Percentiles rank a stretch among this genome's conserved stretches.
Conservation (phyloP, 148 eudicot species). For the Amaranthus hypochondriacus region DNA sequence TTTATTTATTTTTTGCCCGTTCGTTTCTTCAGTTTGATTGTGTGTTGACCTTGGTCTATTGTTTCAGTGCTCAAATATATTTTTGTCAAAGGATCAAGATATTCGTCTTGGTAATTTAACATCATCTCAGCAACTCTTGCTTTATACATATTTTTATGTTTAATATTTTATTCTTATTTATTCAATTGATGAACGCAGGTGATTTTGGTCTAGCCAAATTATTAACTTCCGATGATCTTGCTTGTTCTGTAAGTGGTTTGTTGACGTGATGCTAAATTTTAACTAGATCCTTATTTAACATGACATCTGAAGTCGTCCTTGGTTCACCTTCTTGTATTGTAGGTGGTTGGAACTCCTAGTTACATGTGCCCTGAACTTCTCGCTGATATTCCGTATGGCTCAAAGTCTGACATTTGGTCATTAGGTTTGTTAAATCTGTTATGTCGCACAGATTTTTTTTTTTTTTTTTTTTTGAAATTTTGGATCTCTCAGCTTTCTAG, state of each 20-base stretch:
- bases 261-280: not conserved
- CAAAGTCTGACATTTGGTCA: conserved; percentile 99
- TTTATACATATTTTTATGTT: not conserved
- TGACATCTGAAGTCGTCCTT: conserved; percentile 9
- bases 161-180: not conserved
- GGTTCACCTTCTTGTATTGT: conserved; percentile 16
- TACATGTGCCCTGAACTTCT: conserved; percentile 99
- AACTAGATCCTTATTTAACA: not conserved
- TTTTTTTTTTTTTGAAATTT: not conserved
- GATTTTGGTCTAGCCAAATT: conserved; percentile 97
- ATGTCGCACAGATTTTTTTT: not conserved
- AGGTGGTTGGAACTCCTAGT: conserved; percentile 99
- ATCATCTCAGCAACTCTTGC: conserved; percentile 2
- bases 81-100: conserved; percentile 82
- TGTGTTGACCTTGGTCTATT: conserved; percentile 21
- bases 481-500: not conserved
- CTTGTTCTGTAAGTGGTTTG: conserved; percentile 73
- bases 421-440: conserved; percentile 44
- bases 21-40: not conserved
- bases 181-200: conserved; percentile 43
- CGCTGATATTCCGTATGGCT: conserved; percentile 98
- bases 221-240: conserved; percentile 78
- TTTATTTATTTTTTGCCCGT: not conserved
- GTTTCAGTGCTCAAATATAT: conserved; percentile 90
- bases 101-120: conserved; percentile 65